Evolutionary conservation across 2,329 filamentous ascomycete species (phyloP), one percentile per base, ranked within the genome.

Genomic region (Zymoseptoria pseudotritici): DNA sequence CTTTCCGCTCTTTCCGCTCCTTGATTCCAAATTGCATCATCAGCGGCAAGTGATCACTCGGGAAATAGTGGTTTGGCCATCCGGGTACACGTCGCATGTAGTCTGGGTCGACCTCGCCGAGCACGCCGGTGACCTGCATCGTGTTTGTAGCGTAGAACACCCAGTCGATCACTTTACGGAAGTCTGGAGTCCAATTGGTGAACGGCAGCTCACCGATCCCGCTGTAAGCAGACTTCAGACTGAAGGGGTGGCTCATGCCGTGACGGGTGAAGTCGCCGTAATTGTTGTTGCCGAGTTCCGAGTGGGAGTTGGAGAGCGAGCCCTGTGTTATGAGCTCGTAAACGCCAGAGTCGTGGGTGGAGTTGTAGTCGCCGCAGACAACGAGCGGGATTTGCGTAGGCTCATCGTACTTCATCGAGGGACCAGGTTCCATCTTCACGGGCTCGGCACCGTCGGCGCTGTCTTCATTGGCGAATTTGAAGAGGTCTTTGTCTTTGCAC

Each of bases 331-430:
- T 84, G 52, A 99, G 81, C 65, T 97, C 91, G 74, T 96, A 96
- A 0, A 97, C 92, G 51, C 91, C 91, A 56, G 91, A 97, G 58
- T 90, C 87, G 11, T 85, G 83, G 1, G 87, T 88, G 3, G 93
- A 97, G 77, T 99, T 99, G 81, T 97, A 96, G 74, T 99, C 94
- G 68, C 93, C 93, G 69, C 93, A 97, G 56, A 99, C 84, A 61
- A 99, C 78, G 46, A 97, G 79, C 1, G 94, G 94, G 54, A 99
- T 95, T 67, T 96, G 89, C 1, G 90, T 89, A 66, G 89, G 90
- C 70, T 84, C 89, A 26, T 87, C 80, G 75, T 99, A 99, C 71
- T 95, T 89, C 74, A 91, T 85, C 22, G 91, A 96, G 1, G 91
- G 91, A 0, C 83, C 88, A 0, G 89, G 88, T 29, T 81, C 65